Evolutionary conservation across 2,329 filamentous ascomycete genomes (phyloP).

Genomic region (Trichoderma atrobrunneum): DNA sequence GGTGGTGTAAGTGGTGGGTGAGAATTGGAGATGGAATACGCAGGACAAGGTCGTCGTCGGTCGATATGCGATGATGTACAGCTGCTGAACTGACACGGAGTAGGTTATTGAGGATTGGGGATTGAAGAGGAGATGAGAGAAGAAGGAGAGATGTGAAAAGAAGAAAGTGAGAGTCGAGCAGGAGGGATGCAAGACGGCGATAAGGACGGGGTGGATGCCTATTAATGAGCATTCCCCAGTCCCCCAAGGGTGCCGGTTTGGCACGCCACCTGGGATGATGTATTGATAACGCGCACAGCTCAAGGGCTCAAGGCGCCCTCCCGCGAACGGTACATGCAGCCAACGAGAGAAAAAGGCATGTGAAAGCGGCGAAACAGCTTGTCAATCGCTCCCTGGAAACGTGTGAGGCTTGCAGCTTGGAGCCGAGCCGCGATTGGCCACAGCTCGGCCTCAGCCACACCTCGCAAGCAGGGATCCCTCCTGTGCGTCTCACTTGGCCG

Average conservation of each 20-base stretch:
- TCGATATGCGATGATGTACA: background rate
- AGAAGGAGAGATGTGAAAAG: background rate
- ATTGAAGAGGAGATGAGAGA: background rate
- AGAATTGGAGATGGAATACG: background rate
- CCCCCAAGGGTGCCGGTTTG: background rate
- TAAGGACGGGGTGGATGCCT: constrained; percentile 15
- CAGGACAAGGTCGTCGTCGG: background rate
- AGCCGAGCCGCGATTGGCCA: background rate
- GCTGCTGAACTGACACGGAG: background rate
- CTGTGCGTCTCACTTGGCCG: background rate
- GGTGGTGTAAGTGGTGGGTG: background rate
- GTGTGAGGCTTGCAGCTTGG: constrained; percentile 5
- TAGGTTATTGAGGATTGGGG: background rate
- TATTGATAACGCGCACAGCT: constrained; percentile 20
- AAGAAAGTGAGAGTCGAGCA: constrained; percentile 4
- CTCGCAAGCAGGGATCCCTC: background rate
- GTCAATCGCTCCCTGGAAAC: background rate
- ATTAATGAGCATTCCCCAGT: constrained; percentile 7
- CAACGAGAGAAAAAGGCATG: constrained; percentile 7
- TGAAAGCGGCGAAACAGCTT: constrained; percentile 20
- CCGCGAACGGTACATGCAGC: background rate
- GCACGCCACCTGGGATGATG: constrained; percentile 19
- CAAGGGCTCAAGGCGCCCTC: background rate
- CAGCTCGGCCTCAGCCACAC: constrained; percentile 1
- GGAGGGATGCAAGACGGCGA: constrained; percentile 9